Evolutionary conservation across 805 yeast species (phyloP).

Genomic region (Yamadazyma tumulicola): DNA sequence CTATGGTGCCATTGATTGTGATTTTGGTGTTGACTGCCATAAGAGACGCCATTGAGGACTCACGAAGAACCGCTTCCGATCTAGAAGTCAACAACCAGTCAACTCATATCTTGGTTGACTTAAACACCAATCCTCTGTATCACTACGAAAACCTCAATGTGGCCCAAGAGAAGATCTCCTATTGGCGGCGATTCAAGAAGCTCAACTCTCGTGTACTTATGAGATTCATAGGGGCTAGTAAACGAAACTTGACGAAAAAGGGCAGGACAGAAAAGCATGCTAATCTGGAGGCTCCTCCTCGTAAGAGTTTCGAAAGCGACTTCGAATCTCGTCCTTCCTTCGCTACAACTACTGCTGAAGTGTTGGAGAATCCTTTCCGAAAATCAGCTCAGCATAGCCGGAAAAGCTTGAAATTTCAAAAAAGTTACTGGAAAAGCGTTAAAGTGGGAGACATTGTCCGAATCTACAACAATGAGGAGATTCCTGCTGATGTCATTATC

Average conservation of each 20-base stretch:
- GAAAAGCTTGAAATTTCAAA: slow-evolving; percentile 28
- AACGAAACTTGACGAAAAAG: slow-evolving; percentile 29
- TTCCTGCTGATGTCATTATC: slow-evolving; percentile 73
- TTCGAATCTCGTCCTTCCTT: slow-evolving; percentile 12
- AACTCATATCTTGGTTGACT: slow-evolving; percentile 56
- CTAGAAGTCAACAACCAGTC: slow-evolving; percentile 71
- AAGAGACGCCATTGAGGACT: slow-evolving; percentile 80
- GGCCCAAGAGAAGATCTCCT: slow-evolving; percentile 57
- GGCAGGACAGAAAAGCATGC: slow-evolving; percentile 30
- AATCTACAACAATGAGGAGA: slow-evolving; percentile 65
- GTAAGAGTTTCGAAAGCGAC: slow-evolving; percentile 36
- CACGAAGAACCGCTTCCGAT: slow-evolving; percentile 68
- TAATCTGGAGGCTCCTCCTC: slow-evolving; percentile 7
- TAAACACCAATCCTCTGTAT: slow-evolving; percentile 18
- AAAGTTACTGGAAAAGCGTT: slow-evolving; percentile 62
- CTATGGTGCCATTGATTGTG: slow-evolving; percentile 76
- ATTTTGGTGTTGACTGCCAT: slow-evolving; percentile 72
- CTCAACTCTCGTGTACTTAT: slow-evolving; percentile 30
- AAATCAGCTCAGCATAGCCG: slow-evolving; percentile 2
- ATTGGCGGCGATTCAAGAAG: slow-evolving; percentile 72
- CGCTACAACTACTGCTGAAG: slow-evolving; percentile 10
- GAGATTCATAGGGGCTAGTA: slow-evolving; percentile 22
- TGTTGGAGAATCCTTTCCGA: slow-evolving; percentile 15
- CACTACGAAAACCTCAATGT: slow-evolving; percentile 52
- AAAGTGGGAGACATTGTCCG: slow-evolving; percentile 72